Evolutionary conservation across 2,329 filamentous ascomycete species (phyloP).

Genomic region (Talaromyces sp.): DNA sequence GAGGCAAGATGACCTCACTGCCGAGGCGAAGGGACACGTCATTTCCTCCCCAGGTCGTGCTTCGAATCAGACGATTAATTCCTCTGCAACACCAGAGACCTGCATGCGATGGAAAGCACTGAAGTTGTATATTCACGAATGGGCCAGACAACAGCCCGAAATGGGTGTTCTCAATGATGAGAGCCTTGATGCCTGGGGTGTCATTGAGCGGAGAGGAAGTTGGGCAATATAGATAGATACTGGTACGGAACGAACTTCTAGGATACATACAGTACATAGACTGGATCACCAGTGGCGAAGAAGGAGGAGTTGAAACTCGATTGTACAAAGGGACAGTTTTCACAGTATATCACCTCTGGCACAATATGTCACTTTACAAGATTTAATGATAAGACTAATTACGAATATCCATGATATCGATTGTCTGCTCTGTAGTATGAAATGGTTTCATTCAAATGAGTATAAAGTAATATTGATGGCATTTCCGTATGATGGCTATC

Average conservation of each 20-base stretch:
- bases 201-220: constrained; percentile 56
- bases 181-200: constrained; percentile 63
- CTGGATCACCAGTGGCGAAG: not conserved
- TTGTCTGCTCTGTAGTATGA: not conserved
- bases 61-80: constrained; percentile 42
- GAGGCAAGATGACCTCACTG: constrained; percentile 64
- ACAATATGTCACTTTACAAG: not conserved
- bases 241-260: not conserved
- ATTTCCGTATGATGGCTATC: not conserved
- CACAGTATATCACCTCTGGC: not conserved
- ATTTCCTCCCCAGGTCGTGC: constrained; percentile 37
- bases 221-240: constrained; percentile 61
- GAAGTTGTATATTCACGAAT: constrained; percentile 78
- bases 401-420: not conserved
- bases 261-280: constrained; percentile 6
- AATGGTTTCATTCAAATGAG: not conserved
- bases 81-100: constrained; percentile 42
- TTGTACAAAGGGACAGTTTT: not conserved
- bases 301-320: not conserved
- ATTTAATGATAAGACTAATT: not conserved
- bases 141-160: constrained; percentile 81
- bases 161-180: constrained; percentile 54
- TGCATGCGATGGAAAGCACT: constrained; percentile 81
- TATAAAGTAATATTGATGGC: not conserved
- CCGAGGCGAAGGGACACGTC: constrained; percentile 71